Evolutionary conservation across 495 filamentous ascomycete genomes (phyloP).

Genomic region (Apodospora peruviana): DNA sequence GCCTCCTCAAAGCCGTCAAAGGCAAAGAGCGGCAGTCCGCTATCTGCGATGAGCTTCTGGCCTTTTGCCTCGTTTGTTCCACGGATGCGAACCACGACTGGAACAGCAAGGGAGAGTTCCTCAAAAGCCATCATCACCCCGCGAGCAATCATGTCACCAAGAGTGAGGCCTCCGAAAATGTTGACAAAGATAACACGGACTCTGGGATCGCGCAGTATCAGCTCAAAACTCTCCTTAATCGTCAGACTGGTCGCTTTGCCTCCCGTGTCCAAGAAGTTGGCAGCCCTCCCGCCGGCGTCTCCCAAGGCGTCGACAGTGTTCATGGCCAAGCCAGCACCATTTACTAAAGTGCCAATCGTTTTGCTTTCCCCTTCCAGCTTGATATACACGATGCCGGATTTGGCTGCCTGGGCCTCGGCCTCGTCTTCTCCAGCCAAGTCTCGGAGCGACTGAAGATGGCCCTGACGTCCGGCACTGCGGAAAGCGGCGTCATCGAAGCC

Average conservation of each 20-base stretch:
- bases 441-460: slow-evolving; percentile 55
- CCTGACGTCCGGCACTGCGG: slow-evolving; percentile 58
- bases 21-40: slow-evolving; percentile 65
- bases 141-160: slow-evolving; percentile 82
- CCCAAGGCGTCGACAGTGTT: slow-evolving; percentile 80
- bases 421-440: slow-evolving; percentile 45
- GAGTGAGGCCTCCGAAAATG: slow-evolving; percentile 84
- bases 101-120: slow-evolving; percentile 62
- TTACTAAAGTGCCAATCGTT: slow-evolving; percentile 72
- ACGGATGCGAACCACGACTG: slow-evolving; percentile 77
- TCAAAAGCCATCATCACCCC: slow-evolving; percentile 74
- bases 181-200: slow-evolving; percentile 80
- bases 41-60: slow-evolving; percentile 70
- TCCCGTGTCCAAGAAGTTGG: slow-evolving; percentile 87
- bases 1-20: slow-evolving; percentile 83
- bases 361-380: slow-evolving; percentile 46
- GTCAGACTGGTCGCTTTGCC: slow-evolving; percentile 86
- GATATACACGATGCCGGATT: slow-evolving; percentile 69
- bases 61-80: slow-evolving; percentile 79
- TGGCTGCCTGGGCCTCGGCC: slow-evolving; percentile 61
- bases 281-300: slow-evolving; percentile 55
- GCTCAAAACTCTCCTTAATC: slow-evolving; percentile 67
- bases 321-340: slow-evolving; percentile 89
- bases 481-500: slow-evolving; percentile 78
- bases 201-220: slow-evolving; percentile 64